Percentiles rank a stretch among this genome's conserved stretches.
These are phyloP conservation scores for Metarhizium robertsii DNA, from an alignment of 2,329 filamentous ascomycete species.

Conservation along the genomic window DNA sequence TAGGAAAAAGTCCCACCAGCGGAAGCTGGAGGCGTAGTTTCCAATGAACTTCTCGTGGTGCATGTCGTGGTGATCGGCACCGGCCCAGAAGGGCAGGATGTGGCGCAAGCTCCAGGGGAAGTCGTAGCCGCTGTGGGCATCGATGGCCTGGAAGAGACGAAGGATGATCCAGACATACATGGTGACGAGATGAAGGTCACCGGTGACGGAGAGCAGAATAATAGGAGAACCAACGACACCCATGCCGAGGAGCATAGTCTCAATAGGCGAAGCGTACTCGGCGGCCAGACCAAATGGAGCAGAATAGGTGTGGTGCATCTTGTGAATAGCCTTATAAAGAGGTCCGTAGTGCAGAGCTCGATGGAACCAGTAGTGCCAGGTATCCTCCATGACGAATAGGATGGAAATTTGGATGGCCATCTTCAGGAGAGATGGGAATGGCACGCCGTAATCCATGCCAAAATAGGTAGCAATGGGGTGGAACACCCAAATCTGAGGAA, in stretches of 20 bases:
- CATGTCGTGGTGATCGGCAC: conserved; percentile 89
- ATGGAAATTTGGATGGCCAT: conserved; percentile 87
- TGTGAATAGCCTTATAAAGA: conserved; percentile 94
- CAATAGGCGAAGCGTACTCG: conserved; percentile 95
- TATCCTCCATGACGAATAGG: conserved; percentile 92
- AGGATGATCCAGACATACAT: conserved; percentile 97
- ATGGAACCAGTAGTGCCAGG: conserved; percentile 98
- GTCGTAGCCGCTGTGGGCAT: conserved; percentile 95
- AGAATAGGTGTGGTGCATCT: conserved; percentile 98
- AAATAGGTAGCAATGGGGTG: conserved; percentile 92
- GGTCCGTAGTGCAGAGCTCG: conserved; percentile 88
- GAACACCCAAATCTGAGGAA: conserved; percentile 98
- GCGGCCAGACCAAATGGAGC: conserved; percentile 93
- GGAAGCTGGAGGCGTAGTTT: conserved; percentile 95
- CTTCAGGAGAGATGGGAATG: conserved; percentile 76
- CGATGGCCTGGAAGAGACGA: conserved; percentile 93
- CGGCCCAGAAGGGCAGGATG: conserved; percentile 96
- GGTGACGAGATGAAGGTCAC: conserved; percentile 86
- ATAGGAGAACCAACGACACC: conserved; percentile 79
- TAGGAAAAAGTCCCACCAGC: conserved; percentile 95
- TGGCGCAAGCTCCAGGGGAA: conserved; percentile 96
- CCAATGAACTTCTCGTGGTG: conserved; percentile 99
- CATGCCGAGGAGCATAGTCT: conserved; percentile 88
- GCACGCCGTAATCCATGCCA: conserved; percentile 78
- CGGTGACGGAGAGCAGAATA: conserved; percentile 71